These are phyloP conservation scores for Cyberlindnera americana DNA, from an alignment of 805 yeast genomes.

Conservation along the genomic window DNA sequence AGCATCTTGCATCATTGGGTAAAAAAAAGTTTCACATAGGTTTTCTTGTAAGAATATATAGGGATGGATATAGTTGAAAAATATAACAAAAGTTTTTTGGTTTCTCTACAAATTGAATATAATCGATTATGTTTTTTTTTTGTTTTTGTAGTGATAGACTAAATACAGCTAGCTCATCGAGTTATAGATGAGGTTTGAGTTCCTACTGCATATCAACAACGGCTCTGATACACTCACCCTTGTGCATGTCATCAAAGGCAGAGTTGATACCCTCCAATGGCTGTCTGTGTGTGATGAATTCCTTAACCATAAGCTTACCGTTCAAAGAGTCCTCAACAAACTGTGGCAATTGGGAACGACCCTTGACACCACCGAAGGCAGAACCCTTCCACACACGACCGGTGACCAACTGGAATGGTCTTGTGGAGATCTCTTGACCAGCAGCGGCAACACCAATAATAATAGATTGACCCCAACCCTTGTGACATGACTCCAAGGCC, in stretches of 20 bases:
- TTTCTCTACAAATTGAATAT: no score
- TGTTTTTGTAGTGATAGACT: background rate
- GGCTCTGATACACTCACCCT: slow-evolving; percentile 92
- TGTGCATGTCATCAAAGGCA: slow-evolving; percentile 94
- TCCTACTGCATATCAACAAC: slow-evolving; percentile 50
- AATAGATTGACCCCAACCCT: slow-evolving; percentile 97
- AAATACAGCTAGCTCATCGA: background rate
- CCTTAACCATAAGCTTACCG: slow-evolving; percentile 86
- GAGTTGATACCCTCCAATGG: slow-evolving; percentile 71
- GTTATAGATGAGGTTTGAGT: slow-evolving; percentile 9
- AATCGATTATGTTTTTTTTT: background rate
- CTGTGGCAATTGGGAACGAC: slow-evolving; percentile 91
- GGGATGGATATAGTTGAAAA: background rate
- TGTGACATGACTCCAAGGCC: slow-evolving; percentile 96
- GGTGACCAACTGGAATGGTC: slow-evolving; percentile 98
- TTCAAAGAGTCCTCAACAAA: slow-evolving; percentile 80
- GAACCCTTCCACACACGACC: slow-evolving; percentile 99
- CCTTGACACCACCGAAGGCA: slow-evolving; percentile 99
- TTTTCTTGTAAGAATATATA: slow-evolving; percentile 1
- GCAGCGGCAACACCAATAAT: slow-evolving; percentile 99
- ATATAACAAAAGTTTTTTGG: background rate
- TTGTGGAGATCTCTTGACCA: slow-evolving; percentile 92
- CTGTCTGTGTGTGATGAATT: slow-evolving; percentile 90
- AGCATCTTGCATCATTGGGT: no score
- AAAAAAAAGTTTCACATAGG: no score